Evolutionary conservation across 2,329 filamentous ascomycete species (phyloP), one percentile per base, ranked within the genome.

Genomic region (Lecanicillium sp.): DNA sequence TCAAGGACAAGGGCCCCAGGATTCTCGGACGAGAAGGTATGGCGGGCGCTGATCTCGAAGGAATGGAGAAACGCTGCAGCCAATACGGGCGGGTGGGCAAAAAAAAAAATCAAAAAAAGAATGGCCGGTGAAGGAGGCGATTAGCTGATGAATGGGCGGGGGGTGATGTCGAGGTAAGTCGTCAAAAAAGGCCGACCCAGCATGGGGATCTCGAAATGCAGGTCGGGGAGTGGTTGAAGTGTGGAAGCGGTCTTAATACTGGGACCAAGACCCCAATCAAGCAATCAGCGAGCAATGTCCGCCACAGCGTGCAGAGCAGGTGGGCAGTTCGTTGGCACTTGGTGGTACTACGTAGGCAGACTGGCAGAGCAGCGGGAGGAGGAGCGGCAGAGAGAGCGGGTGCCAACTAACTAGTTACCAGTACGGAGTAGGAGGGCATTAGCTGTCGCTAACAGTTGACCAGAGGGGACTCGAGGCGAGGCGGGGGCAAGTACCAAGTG

Each of bases 221-320:
- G 43, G 43, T 15, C 24, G 35, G 26, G 26, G 35, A 19, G 33
- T 23, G 44, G 44, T 24, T 48, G 35, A 39, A 47, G 36, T 39
- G 44, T 47, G 44, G 35, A 47, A 47, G 44, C 44, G 12, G 43
- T 45, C 24, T 46, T 29, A 46, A 32, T 24, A 46, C 36, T 40
- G 44, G 44, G 35, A 15, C 11, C 23, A 29, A 32, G 40, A 24
- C 19, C 44, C 29, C 26, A 39, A n/a, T 47, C 26, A 47, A 27
- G 26, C 35, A 40, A 35, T 46, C 35, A 32, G 32, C 39, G 35
- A 46, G 29, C 29, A 27, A 32, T 27, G 35, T 30, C 35, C 19
- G 17, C 40, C 35, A 36, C 41, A 24, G 38, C 42, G 44, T n/a
- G 32, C 42, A 19, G 38, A 26, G 27, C 44, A 47, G 33, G 35